Evolutionary conservation across 331 rosid species (phyloP).

Genomic region (Ulmus americana): DNA sequence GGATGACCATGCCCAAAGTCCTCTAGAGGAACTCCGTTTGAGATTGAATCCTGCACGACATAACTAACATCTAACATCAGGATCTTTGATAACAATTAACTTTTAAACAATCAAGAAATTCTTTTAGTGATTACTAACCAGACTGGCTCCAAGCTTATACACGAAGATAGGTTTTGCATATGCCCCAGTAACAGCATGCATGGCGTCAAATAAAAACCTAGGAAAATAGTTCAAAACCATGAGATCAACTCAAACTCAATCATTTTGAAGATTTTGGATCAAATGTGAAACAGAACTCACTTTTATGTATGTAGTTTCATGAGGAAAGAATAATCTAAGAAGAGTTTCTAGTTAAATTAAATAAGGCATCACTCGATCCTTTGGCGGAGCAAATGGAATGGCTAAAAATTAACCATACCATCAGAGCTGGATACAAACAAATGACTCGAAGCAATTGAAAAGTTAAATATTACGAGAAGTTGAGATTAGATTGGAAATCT

Average conservation of each 20-base stretch:
- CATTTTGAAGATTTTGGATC: constrained; percentile 9
- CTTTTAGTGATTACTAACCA: constrained; percentile 37
- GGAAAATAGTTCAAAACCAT: constrained; percentile 23
- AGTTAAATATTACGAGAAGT: no score
- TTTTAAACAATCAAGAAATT: constrained; percentile 4
- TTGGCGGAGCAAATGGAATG: no score
- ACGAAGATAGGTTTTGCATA: constrained; percentile 89
- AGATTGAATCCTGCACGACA: constrained; percentile 69
- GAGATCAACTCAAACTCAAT: constrained; percentile 2
- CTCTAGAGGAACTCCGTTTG: constrained; percentile 84
- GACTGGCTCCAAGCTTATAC: constrained; percentile 78
- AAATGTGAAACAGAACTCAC: no score
- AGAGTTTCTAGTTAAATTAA: no score
- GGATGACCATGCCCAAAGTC: constrained; percentile 99
- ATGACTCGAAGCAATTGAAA: no score
- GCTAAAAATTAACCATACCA: no score
- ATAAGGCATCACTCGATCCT: no score
- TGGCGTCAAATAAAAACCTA: constrained; percentile 85
- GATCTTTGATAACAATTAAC: constrained; percentile 10
- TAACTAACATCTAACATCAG: constrained; percentile 26
- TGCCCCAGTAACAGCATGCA: constrained; percentile 99
- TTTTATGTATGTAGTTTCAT: no score
- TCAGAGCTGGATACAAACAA: no score
- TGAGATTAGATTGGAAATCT: no score
- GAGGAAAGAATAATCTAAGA: no score